Evolutionary conservation across 805 yeast species (phyloP), one percentile per base, ranked within the genome.

Genomic region (Pichia eremophila): DNA sequence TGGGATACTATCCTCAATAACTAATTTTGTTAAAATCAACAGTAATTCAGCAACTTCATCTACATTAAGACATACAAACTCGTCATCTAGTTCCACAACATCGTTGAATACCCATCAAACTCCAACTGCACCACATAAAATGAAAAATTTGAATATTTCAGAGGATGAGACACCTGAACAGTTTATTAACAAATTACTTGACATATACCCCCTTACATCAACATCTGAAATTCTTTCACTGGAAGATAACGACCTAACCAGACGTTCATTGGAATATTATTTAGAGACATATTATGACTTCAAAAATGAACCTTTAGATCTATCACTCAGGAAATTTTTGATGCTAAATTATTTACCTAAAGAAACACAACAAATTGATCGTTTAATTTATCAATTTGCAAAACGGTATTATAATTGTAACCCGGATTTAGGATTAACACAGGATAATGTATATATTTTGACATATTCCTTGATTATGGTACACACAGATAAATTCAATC

Each of bases 301-400:
- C 49, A 40, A 54, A 3, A 67, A 66, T 27, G 77, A 75, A 51
- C 85, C 93, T 0, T 55, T 85, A 17, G 93, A 85, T 55, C 66
- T 85, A 49, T 72, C 90, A 0, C 61, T 85, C 45, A 65, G 90
- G 39, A 75, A 74, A 53, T 72, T 84, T 44, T 61, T 85, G 39
- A 70, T 79, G 67, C 64, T 71, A 43, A 71, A 78, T 48, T 77
- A 78, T 46, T 64, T 85, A 27, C 93, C 93, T 0, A 73, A 70
- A 51, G 93, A 85, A 57, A 68, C 87, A 0, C 91, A 84, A 58
- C 90, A 85, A 57, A 84, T 85, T 44, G 91, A 85, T 55, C 67
- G 89, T 42, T 71, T 82, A 4, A 64, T 85, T 39, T 76, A 74
- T 45, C 72, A 72, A 32, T 81, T 85, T 61, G 74, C 85, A 10